Conservation (phyloP, 352 stramenopile species). For the Phytophthora fragariaefolia region DNA sequence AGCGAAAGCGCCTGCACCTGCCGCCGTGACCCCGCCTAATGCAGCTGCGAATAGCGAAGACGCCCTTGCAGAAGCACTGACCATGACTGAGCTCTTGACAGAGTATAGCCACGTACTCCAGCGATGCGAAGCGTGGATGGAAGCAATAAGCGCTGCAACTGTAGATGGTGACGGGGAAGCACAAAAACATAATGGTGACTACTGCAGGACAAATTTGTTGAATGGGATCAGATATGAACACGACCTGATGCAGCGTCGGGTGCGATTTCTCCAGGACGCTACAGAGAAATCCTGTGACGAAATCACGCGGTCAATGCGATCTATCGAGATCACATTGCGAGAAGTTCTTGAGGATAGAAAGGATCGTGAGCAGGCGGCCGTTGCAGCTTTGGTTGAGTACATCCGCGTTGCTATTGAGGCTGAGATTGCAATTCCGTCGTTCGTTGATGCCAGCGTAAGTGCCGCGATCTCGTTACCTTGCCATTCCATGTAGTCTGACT, state of each 20-base stretch:
- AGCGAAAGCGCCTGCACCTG: slow-evolving; percentile 38
- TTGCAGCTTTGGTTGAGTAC: slow-evolving; percentile 55
- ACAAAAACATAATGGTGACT: slow-evolving; percentile 23
- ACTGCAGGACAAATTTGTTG: slow-evolving; percentile 56
- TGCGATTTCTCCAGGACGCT: slow-evolving; percentile 56
- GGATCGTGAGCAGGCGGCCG: slow-evolving; percentile 51
- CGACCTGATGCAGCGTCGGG: slow-evolving; percentile 52
- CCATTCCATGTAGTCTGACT: background rate
- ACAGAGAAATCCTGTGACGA: slow-evolving; percentile 55
- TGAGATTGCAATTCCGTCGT: slow-evolving; percentile 65
- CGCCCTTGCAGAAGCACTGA: slow-evolving; percentile 35
- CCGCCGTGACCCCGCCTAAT: slow-evolving; percentile 25
- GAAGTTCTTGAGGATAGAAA: slow-evolving; percentile 49
- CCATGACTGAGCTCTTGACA: slow-evolving; percentile 47
- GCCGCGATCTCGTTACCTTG: background rate
- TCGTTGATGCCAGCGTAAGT: slow-evolving; percentile 68
- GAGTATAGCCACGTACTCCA: slow-evolving; percentile 55
- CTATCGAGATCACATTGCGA: slow-evolving; percentile 58
- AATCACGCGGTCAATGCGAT: slow-evolving; percentile 49
- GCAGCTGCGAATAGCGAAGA: slow-evolving; percentile 23
- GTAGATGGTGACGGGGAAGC: background rate
- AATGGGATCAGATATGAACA: slow-evolving; percentile 72
- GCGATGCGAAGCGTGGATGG: slow-evolving; percentile 49
- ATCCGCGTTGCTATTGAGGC: slow-evolving; percentile 61
- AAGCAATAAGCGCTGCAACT: slow-evolving; percentile 34